Evolutionary conservation across 2,329 filamentous ascomycete species (phyloP), one percentile per base, ranked within the genome.

Genomic region (Cordyceps fumosorosea): DNA sequence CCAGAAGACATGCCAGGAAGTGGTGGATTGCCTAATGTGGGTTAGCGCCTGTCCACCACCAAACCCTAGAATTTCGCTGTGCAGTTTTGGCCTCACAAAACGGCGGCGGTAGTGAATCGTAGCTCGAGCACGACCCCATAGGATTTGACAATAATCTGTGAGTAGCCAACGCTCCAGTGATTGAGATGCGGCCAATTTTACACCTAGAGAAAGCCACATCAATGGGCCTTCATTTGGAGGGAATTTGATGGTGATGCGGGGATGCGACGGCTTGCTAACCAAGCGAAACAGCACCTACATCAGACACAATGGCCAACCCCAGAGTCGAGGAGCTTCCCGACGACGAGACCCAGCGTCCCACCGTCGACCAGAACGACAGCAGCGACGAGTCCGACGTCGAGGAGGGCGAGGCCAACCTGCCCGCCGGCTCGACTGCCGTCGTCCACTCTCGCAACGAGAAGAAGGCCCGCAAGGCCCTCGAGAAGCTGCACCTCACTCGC

Each of bases 401-500:
- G 72, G 89, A 89, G 71, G 88, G 85, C 71, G 92, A 95, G 77
- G 88, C 85, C 66, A 85, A 85, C 70, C 76, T 85, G 69, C 91
- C 93, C 76, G 89, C 90, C 69, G 95, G 93, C 75, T 90, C 92
- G 74, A 87, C 89, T 68, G 89, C 93, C 74, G 87, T 95, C 72
- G 89, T 99, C 75, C 93, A 98, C 86, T 96, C 91, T 76, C 92
- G 95, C 80, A 98, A 98, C 83, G 95, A 99, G 89, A 99, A 99
- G 90, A 99, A 99, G 89, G 96, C 95, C 73, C 89, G 95, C 82
- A 99, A 99, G 87, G 92, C 93, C 74, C 96, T 99, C 77, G 90
- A 92, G 79, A 99, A 99, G 88, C 88, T 98, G 75, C 93, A 96
- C 77, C 84, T 99, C 76, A 95, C 91, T 85, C 92, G 93, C 75